Evolutionary conservation across 176 grass and related monocot species (phyloP).

Genomic region (Rhynchospora breviuscula): DNA sequence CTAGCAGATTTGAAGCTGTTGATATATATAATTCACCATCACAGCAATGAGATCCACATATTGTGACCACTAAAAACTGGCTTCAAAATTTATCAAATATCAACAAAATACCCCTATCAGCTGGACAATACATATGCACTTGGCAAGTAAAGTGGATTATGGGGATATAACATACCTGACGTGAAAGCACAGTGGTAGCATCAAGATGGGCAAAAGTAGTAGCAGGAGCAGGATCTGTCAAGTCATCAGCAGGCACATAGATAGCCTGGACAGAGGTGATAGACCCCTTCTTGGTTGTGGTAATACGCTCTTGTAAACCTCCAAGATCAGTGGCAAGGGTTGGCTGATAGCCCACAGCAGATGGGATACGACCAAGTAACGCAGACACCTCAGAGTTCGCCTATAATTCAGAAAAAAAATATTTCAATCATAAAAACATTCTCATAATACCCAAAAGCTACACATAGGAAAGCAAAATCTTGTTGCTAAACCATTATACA

Average conservation of each 20-base stretch:
- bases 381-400: conserved; percentile 98
- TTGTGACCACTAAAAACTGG: neutral
- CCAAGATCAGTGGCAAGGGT: conserved; percentile 96
- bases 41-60: neutral
- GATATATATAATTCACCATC: neutral
- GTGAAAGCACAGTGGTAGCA: conserved; percentile 89
- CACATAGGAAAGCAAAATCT: neutral
- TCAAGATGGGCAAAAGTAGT: conserved; percentile 98
- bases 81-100: neutral
- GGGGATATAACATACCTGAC: conserved; percentile 45
- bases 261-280: conserved; percentile 98
- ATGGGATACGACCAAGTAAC: conserved; percentile 92
- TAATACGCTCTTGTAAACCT: conserved; percentile 89
- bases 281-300: conserved; percentile 89
- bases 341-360: conserved; percentile 97
- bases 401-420: conserved; percentile 25
- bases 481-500: neutral
- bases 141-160: neutral
- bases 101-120: neutral
- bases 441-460: neutral
- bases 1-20: neutral
- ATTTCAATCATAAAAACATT: neutral
- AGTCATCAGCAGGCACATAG: conserved; percentile 98
- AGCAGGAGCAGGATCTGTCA: conserved; percentile 95
- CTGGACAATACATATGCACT: neutral